Evolutionary conservation across 805 yeast species (phyloP).

Genomic region (Suhomyces kilbournensis): DNA sequence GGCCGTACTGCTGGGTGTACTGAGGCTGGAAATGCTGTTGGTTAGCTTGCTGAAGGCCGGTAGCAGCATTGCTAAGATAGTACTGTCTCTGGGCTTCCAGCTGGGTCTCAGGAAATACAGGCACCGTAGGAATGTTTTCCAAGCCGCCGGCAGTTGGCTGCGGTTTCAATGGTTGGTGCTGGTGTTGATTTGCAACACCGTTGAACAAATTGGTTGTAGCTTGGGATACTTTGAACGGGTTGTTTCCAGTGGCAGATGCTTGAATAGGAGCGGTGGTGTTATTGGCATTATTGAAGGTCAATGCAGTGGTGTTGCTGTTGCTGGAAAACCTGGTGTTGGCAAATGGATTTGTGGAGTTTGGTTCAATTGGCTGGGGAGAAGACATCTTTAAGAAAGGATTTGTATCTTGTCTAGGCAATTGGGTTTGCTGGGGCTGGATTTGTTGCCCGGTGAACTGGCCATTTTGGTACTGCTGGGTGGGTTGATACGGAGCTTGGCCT

Average conservation of each 20-base stretch:
- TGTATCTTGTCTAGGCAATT: slow-evolving; percentile 28
- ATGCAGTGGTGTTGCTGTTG: slow-evolving; percentile 30
- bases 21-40: slow-evolving; percentile 21
- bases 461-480: slow-evolving; percentile 7
- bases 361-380: slow-evolving; percentile 16
- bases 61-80: slow-evolving; percentile 34
- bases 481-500: slow-evolving; percentile 17
- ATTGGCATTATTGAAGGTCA: slow-evolving; percentile 18
- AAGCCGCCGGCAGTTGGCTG: slow-evolving; percentile 75
- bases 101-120: slow-evolving; percentile 69
- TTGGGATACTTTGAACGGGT: slow-evolving; percentile 54
- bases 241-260: slow-evolving; percentile 48
- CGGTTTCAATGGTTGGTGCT: slow-evolving; percentile 32
- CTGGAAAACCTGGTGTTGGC: slow-evolving; percentile 36
- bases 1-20: slow-evolving; percentile 6
- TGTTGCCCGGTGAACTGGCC: slow-evolving; percentile 6
- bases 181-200: slow-evolving; percentile 17
- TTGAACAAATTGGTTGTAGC: slow-evolving; percentile 33
- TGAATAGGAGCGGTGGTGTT: slow-evolving; percentile 23
- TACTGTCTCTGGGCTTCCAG: slow-evolving; percentile 38
- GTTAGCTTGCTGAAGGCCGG: slow-evolving; percentile 27
- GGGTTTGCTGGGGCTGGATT: slow-evolving; percentile 9
- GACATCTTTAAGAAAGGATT: slow-evolving; percentile 34
- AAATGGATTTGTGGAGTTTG: slow-evolving; percentile 47
- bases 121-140: slow-evolving; percentile 60